Evolutionary conservation across 2,329 filamentous ascomycete species (phyloP).

Genomic region (Penicillium oxalicum): DNA sequence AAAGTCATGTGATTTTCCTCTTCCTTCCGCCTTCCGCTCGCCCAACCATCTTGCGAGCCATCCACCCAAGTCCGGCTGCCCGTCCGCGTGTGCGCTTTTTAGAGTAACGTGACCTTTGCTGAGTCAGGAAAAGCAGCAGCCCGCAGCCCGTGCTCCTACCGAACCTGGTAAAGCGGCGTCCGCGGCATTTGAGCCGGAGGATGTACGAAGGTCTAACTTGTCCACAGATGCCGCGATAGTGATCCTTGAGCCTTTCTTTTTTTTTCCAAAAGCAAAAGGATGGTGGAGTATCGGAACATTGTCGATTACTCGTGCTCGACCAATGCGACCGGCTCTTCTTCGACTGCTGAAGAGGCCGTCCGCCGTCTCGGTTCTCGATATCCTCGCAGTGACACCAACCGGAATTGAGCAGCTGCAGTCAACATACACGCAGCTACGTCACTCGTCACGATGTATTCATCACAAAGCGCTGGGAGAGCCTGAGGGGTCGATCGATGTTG

Average conservation of each 20-base stretch:
- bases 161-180: slow-evolving; percentile 11
- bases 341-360: slow-evolving; percentile 40
- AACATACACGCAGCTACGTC: slow-evolving; percentile 24
- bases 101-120: slow-evolving; percentile 17
- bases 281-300: slow-evolving; percentile 21
- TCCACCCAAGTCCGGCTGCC: no score
- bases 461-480: slow-evolving; percentile 5
- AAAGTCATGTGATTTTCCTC: slow-evolving; percentile 28
- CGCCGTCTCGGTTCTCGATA: slow-evolving; percentile 34
- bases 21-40: slow-evolving; percentile 25
- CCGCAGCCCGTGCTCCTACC: no score
- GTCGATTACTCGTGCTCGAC: slow-evolving; percentile 16
- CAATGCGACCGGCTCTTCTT: slow-evolving; percentile 41
- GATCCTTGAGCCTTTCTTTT: not conserved
- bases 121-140: slow-evolving; percentile 11
- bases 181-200: slow-evolving; percentile 8
- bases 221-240: not conserved
- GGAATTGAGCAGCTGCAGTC: slow-evolving; percentile 31
- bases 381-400: slow-evolving; percentile 25
- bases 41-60: no score
- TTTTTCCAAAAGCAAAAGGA: slow-evolving; percentile 18
- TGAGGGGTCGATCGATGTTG: not conserved
- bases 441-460: slow-evolving; percentile 19
- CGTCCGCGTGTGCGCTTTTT: not conserved
- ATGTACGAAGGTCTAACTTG: slow-evolving; percentile 1